Conservation (phyloP, 495 filamentous ascomycete genomes). For the Aspergillus ellipticus region DNA sequence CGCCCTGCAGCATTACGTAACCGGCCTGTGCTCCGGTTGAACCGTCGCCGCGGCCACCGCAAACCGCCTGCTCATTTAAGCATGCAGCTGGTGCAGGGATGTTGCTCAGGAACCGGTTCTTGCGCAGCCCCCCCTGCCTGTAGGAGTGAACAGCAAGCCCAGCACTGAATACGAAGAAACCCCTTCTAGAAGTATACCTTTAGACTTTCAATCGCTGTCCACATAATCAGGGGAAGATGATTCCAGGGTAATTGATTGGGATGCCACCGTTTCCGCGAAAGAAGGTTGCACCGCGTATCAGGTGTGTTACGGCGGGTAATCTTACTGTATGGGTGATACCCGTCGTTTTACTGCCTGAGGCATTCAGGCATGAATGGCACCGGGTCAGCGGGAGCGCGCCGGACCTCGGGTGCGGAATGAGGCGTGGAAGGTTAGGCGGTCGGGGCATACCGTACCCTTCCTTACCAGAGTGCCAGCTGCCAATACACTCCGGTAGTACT, state of each 20-base stretch:
- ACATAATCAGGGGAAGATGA: too few species aligned
- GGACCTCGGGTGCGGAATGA: not conserved
- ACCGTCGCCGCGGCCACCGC: not conserved
- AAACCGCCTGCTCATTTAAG: slow-evolving; percentile 1
- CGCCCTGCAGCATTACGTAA: slow-evolving; percentile 13
- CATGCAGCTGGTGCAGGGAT: slow-evolving; percentile 4
- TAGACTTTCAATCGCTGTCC: too few species aligned
- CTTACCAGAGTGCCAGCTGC: too few species aligned
- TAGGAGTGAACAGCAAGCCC: not conserved
- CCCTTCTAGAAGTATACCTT: too few species aligned
- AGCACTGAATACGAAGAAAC: too few species aligned
- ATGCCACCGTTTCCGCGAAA: too few species aligned
- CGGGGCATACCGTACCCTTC: not conserved
- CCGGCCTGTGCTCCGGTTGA: not conserved
- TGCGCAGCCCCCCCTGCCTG: not conserved
- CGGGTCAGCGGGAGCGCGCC: not conserved
- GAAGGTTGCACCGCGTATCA: not conserved
- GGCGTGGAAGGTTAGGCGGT: too few species aligned
- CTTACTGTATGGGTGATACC: not conserved
- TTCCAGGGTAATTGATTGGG: too few species aligned
- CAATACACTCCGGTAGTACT: too few species aligned
- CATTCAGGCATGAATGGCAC: not conserved
- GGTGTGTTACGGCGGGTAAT: not conserved
- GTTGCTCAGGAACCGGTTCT: not conserved
- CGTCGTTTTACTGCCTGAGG: not conserved